A percentile compares a stretch with the other conserved stretches of the same genome.
These are phyloP conservation scores for Zymoseptoria tritici DNA, from an alignment of 2,329 filamentous ascomycete species.

Conservation along the genomic window DNA sequence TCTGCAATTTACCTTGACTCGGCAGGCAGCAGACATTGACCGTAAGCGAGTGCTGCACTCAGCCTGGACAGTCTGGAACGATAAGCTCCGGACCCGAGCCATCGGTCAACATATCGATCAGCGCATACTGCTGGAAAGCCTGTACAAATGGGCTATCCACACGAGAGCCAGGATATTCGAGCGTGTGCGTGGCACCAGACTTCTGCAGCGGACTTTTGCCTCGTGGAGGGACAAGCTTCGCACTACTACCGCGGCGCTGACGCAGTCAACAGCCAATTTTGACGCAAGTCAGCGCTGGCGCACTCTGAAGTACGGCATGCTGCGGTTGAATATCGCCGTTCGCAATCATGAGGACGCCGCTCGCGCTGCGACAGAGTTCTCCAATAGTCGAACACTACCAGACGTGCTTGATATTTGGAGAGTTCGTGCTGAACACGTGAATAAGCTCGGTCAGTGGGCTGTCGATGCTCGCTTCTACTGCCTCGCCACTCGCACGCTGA, in stretches of 20 bases:
- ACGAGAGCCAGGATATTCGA: slow-evolving; percentile 36
- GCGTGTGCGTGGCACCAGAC: slow-evolving; percentile 27
- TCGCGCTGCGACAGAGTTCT: slow-evolving; percentile 35
- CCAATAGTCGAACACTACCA: slow-evolving; percentile 35
- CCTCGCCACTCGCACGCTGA: slow-evolving; percentile 42
- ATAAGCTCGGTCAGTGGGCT: slow-evolving; percentile 46
- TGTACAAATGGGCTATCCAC: slow-evolving; percentile 57
- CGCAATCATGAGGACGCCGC: slow-evolving; percentile 29
- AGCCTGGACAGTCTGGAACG: slow-evolving; percentile 56
- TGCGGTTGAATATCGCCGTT: slow-evolving; percentile 22
- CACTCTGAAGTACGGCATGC: slow-evolving; percentile 21
- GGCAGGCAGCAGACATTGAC: slow-evolving; percentile 43
- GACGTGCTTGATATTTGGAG: slow-evolving; percentile 31
- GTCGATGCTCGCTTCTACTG: slow-evolving; percentile 51
- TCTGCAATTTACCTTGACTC: slow-evolving; percentile 30
- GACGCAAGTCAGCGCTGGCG: slow-evolving; percentile 23
- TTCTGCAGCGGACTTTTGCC: slow-evolving; percentile 16
- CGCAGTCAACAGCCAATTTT: slow-evolving; percentile 18
- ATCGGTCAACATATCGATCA: slow-evolving; percentile 48
- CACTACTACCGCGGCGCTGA: slow-evolving; percentile 10
- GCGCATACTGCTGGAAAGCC: slow-evolving; percentile 46
- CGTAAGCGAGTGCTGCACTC: slow-evolving; percentile 48
- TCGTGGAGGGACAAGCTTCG: slow-evolving; percentile 11
- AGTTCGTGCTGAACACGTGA: slow-evolving; percentile 35
- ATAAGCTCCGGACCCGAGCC: slow-evolving; percentile 48